phyloP scores from a whole-genome alignment of 345 rosid genomes.

The Euphorbia peplus region DNA sequence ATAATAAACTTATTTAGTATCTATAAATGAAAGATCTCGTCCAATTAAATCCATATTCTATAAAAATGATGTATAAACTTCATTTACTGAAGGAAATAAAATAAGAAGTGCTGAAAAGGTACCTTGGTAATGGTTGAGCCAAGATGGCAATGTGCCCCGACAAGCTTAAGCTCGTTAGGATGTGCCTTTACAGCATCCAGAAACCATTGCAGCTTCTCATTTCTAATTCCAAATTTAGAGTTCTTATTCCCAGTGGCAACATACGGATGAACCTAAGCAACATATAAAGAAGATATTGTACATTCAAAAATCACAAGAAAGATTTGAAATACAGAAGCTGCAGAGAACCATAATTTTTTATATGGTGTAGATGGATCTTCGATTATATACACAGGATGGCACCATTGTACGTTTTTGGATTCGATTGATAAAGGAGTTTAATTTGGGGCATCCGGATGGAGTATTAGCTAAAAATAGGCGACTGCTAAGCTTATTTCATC shows the following conservation, averaged over 20 bases:
- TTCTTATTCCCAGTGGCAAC: slow-evolving; percentile 97
- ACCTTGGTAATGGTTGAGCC: slow-evolving; percentile 99
- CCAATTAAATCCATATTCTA: background rate
- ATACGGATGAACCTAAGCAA: slow-evolving; percentile 83
- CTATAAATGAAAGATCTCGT: background rate
- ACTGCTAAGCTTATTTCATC: too few species aligned
- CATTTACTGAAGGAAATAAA: background rate
- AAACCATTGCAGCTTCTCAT: slow-evolving; percentile 98
- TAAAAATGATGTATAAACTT: background rate
- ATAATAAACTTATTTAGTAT: background rate
- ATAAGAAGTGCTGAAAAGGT: background rate
- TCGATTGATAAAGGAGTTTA: background rate
- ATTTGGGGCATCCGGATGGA: background rate
- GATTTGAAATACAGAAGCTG: background rate
- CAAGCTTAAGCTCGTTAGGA: slow-evolving; percentile 83
- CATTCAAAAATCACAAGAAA: background rate
- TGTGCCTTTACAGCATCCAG: slow-evolving; percentile 90
- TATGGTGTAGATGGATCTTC: background rate
- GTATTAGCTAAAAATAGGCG: background rate
- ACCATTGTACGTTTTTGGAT: background rate
- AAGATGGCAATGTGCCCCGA: slow-evolving; percentile 96
- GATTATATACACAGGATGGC: background rate
- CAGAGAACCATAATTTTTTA: background rate
- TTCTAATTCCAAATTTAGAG: slow-evolving; percentile 98
- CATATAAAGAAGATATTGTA: slow-evolving; percentile 8